Evolutionary conservation across 2,329 filamentous ascomycete genomes (phyloP).

Genomic region (Cladophialophora chaetospira): DNA sequence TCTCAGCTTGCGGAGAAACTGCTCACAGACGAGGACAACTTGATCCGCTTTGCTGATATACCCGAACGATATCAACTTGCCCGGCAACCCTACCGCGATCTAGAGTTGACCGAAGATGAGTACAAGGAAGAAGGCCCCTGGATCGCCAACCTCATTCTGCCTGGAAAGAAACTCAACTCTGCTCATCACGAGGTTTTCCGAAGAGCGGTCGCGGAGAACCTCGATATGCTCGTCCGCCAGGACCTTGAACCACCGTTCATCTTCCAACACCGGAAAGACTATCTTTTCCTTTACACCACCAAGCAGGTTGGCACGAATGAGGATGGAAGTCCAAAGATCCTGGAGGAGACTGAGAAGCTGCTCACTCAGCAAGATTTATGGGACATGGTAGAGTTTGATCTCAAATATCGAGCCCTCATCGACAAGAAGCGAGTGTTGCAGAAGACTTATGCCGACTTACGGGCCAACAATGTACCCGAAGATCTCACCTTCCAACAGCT

Average conservation of each 20-base stretch:
- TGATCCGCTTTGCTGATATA: slow-evolving; percentile 83
- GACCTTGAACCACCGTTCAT: slow-evolving; percentile 97
- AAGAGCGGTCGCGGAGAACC: slow-evolving; percentile 83
- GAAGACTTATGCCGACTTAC: slow-evolving; percentile 74
- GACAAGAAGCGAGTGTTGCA: slow-evolving; percentile 89
- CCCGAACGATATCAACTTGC: slow-evolving; percentile 94
- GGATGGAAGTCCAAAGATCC: slow-evolving; percentile 67
- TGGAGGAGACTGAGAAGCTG: slow-evolving; percentile 79
- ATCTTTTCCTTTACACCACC: slow-evolving; percentile 86
- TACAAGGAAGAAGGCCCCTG: slow-evolving; percentile 87
- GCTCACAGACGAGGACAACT: slow-evolving; percentile 91
- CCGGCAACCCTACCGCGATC: slow-evolving; percentile 80
- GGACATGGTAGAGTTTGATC: slow-evolving; percentile 90
- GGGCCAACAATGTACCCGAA: slow-evolving; percentile 63
- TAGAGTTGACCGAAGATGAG: slow-evolving; percentile 78
- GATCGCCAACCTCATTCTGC: slow-evolving; percentile 88
- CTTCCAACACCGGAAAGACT: slow-evolving; percentile 97
- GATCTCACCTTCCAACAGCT: slow-evolving; percentile 81
- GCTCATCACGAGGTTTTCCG: slow-evolving; percentile 82
- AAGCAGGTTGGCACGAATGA: slow-evolving; percentile 65
- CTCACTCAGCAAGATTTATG: slow-evolving; percentile 91
- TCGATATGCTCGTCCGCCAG: slow-evolving; percentile 93
- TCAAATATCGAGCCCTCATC: slow-evolving; percentile 89
- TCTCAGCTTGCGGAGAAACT: slow-evolving; percentile 92
- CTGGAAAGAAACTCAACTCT: slow-evolving; percentile 73